A percentile compares a stretch with the other conserved stretches of the same genome.
These are phyloP conservation scores for Stagonosporopsis tanaceti DNA, from an alignment of 2,329 filamentous ascomycete species.

Conservation along the genomic window DNA sequence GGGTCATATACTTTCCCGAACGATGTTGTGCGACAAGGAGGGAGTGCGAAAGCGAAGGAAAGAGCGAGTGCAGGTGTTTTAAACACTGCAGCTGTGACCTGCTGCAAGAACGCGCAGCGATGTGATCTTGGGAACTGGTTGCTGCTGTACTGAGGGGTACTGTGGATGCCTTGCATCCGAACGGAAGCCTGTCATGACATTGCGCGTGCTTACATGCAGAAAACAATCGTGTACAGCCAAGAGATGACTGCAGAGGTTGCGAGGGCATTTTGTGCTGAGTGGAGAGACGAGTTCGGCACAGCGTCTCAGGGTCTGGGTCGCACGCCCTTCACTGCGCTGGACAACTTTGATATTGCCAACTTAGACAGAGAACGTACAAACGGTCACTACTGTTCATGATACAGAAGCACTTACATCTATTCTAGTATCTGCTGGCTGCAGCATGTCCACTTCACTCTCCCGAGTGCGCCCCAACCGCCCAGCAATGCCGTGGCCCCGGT, in stretches of 20 bases:
- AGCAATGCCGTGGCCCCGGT: conserved; percentile 47
- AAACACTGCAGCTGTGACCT: not conserved
- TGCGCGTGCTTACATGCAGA: conserved; percentile 3
- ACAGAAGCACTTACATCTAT: not conserved
- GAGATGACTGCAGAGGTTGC: conserved; percentile 4
- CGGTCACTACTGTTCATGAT: not conserved
- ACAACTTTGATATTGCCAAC: not conserved
- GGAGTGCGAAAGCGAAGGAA: not conserved
- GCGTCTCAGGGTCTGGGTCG: conserved; percentile 4
- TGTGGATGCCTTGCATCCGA: not conserved
- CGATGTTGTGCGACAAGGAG: conserved; percentile 3
- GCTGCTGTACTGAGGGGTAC: not conserved
- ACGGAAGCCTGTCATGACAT: not conserved
- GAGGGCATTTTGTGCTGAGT: not conserved
- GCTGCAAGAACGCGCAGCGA: not conserved
- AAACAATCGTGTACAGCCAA: not conserved
- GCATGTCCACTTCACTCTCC: conserved; percentile 5
- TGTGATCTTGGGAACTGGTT: not conserved
- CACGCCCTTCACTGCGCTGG: conserved; percentile 3
- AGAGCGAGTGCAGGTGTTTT: not conserved
- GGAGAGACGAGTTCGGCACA: not conserved
- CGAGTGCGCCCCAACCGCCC: conserved; percentile 21
- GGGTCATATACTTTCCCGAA: not conserved
- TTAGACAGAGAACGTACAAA: not conserved
- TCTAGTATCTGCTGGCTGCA: not conserved